Base-by-base conservation (phyloP, 345 rosid genomes). In the Sonneratia caseolaris region DNA sequence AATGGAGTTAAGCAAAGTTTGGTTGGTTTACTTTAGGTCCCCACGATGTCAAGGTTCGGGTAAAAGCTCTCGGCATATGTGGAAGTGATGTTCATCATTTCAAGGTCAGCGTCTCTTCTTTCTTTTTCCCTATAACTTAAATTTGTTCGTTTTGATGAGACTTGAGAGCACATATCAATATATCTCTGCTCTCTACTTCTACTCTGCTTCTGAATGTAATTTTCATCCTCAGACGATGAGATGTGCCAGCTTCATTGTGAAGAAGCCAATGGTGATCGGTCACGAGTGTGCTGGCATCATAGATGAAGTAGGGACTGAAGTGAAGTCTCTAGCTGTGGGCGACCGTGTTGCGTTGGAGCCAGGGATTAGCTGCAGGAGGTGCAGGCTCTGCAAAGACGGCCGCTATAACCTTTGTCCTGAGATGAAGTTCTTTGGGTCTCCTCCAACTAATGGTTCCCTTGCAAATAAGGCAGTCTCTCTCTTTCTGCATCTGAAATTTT, bases 241-340 rank as follows among this genome's bases (percentile, higher is more conserved):
- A 76, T 84, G 86, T 47, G 97, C 93, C 14, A 80, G 87, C 81
- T 93, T 88, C 75, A 75, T 88, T 0, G 98, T 93, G 78, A 86
- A 90, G 84, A 88, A 92, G 83, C 99, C 97, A 0, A 95, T 95
- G 99, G 96, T 92, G 64, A 89, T 95, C 32, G 97, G 99, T 51
- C 99, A 87, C 70, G 97, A 95, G 80, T 90, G 93, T 81, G 97
- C 97, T 71, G 97, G 99, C 75, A 74, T 92, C 78, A 77, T 92
- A 74, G 96, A 89, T 79, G 87, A 90, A 78, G 83, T 90, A n/a
- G 98, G 97, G 66, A 82, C 84, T 13, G 87, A 84, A 81, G 97
- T 95, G 72, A 89, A 82, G 67, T 77, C 83, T 72, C 80, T 90
- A 66, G 87, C 78, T 18, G 83, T 85, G 0, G 94, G 94, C 40